Evolutionary conservation across 208 protist species (phyloP).

Genomic region (Spongospora subterranea): DNA sequence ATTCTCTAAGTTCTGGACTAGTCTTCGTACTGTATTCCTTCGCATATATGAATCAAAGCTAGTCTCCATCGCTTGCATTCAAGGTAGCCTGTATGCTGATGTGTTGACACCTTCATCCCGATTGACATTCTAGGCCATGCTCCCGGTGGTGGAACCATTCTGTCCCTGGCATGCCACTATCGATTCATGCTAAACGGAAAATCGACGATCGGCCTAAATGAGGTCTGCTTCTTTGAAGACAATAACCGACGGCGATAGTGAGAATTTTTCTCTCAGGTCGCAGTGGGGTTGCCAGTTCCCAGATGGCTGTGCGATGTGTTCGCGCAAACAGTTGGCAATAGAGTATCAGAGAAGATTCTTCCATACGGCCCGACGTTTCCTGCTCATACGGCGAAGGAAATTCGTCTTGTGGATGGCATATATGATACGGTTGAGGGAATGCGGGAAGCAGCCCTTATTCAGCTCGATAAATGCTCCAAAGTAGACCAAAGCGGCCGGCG

Average conservation of each 20-base stretch:
- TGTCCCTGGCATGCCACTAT: slow-evolving; percentile 31
- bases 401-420: neutral
- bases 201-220: slow-evolving; percentile 22
- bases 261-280: neutral
- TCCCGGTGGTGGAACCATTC: slow-evolving; percentile 1
- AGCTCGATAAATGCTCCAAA: neutral
- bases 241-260: neutral
- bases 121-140: neutral
- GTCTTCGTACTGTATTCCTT: slow-evolving; percentile 20
- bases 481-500: slow-evolving; percentile 18
- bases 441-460: neutral
- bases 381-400: slow-evolving; percentile 42
- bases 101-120: neutral
- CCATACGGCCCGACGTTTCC: neutral
- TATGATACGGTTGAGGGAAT: neutral
- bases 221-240: neutral
- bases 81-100: neutral
- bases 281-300: slow-evolving; percentile 1
- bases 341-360: neutral
- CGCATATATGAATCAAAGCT: slow-evolving; percentile 10
- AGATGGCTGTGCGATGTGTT: slow-evolving; percentile 52
- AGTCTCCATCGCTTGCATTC: slow-evolving; percentile 42
- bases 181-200: slow-evolving; percentile 51
- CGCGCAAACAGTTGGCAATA: slow-evolving; percentile 9
- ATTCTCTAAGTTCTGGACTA: neutral